Conservation (phyloP, 1,139 yeast genomes). For the Protomyces pachydermus region DNA sequence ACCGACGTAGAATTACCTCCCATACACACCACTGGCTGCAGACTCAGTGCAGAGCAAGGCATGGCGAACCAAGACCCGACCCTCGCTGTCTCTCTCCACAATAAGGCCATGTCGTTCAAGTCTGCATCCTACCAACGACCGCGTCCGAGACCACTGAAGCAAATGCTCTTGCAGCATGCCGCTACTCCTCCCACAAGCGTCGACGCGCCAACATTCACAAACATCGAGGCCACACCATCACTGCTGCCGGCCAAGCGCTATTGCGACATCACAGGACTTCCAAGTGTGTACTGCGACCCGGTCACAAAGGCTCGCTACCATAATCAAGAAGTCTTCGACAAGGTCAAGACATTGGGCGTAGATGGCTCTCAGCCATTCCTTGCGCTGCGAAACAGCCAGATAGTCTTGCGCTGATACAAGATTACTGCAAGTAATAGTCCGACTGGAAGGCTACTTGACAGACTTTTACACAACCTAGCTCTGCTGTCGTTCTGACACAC, state of each 20-base stretch:
- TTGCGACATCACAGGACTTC: constrained; percentile 91
- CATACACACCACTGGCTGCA: too few relatives aligned
- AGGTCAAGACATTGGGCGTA: constrained; percentile 72
- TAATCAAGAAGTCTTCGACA: constrained; percentile 78
- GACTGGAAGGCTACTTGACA: too few relatives aligned
- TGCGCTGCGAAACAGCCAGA: constrained; percentile 81
- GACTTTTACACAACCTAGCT: too few relatives aligned
- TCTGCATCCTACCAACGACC: constrained; percentile 28
- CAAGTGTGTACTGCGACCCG: constrained; percentile 71
- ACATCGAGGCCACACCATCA: constrained; percentile 83
- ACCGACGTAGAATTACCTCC: too few relatives aligned
- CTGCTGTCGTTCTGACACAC: too few relatives aligned
- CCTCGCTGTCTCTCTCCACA: neutral
- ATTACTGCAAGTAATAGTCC: too few relatives aligned
- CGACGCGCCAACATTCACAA: constrained; percentile 46
- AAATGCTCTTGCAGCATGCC: constrained; percentile 66
- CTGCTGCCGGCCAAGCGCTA: constrained; percentile 73
- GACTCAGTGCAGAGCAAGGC: too few relatives aligned
- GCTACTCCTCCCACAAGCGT: constrained; percentile 23
- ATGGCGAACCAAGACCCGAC: neutral
- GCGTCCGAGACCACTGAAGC: constrained; percentile 72
- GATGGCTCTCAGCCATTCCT: constrained; percentile 93
- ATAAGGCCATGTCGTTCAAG: constrained; percentile 31
- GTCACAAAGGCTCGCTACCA: constrained; percentile 71
- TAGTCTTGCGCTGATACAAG: constrained; percentile 46